phyloP scores from a whole-genome alignment of 31 red algal species.

The Endocladia muricata region DNA sequence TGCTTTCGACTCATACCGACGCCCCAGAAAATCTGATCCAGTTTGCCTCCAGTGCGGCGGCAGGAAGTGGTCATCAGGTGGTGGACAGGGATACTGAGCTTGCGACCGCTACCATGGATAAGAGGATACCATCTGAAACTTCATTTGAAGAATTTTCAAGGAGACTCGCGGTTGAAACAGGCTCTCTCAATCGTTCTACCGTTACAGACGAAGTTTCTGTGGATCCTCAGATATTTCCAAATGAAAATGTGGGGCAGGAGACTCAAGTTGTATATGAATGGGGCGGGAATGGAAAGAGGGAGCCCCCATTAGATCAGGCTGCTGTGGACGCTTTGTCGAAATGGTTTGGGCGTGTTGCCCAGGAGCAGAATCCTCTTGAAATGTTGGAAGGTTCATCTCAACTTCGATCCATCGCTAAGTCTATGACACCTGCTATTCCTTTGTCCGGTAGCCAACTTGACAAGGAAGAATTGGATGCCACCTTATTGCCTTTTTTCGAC shows the following conservation, averaged over 20 bases:
- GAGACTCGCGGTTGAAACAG: not conserved
- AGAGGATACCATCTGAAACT: not conserved
- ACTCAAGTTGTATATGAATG: too few relatives aligned
- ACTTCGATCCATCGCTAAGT: too few relatives aligned
- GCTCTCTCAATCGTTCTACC: not conserved
- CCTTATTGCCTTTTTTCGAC: constrained; percentile 7
- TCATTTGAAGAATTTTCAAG: constrained; percentile 19
- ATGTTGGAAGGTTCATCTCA: not conserved
- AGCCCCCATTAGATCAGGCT: not conserved
- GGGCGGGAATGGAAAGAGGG: not conserved
- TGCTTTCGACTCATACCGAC: too few relatives aligned
- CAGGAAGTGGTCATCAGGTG: too few relatives aligned
- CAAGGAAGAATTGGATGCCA: constrained; percentile 10
- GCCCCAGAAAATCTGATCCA: too few relatives aligned
- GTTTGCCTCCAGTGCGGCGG: too few relatives aligned
- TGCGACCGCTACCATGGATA: not conserved
- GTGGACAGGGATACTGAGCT: too few relatives aligned
- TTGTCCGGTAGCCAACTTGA: too few relatives aligned
- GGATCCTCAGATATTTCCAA: not conserved
- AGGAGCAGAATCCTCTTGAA: not conserved
- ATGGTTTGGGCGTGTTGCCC: constrained; percentile 5
- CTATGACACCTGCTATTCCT: not conserved
- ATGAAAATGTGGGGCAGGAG: not conserved
- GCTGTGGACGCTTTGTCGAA: not conserved
- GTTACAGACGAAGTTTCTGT: not conserved